Conservation (phyloP, 441 rosid species). For the Jatropha podagrica region DNA sequence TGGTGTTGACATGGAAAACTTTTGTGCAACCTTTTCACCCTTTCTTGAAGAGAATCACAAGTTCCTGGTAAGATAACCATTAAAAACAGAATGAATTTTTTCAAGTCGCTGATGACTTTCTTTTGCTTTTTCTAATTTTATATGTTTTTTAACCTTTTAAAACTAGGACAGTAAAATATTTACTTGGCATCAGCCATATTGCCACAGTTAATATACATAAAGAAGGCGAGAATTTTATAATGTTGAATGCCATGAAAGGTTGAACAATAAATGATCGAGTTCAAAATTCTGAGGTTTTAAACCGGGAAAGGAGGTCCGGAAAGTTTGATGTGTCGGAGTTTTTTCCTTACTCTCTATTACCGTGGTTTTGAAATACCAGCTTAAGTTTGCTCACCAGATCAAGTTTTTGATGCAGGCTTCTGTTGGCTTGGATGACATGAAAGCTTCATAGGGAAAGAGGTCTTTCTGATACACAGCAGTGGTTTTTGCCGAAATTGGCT, state of each 20-base stretch:
- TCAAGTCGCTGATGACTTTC: not conserved
- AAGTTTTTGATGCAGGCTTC: conserved; percentile 49
- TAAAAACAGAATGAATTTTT: conserved; percentile 1
- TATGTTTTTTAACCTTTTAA: not conserved
- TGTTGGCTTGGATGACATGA: conserved; percentile 81
- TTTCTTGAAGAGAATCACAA: conserved; percentile 84
- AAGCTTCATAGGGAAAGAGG: conserved; percentile 53
- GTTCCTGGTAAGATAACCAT: conserved; percentile 62
- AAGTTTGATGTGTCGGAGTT: not conserved
- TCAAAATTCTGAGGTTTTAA: not conserved
- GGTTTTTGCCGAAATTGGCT: not conserved
- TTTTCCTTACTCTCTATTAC: too few relatives aligned
- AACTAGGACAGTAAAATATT: not conserved
- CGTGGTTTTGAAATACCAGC: not conserved
- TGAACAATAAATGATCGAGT: not conserved
- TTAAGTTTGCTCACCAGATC: conserved; percentile 11
- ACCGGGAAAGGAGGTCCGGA: not conserved
- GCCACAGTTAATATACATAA: not conserved
- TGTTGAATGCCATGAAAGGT: too few relatives aligned
- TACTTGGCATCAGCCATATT: not conserved
- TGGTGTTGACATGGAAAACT: conserved; percentile 72
- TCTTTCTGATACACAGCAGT: not conserved
- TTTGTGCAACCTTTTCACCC: conserved; percentile 77
- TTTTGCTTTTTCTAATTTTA: not conserved
- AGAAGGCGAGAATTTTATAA: too few relatives aligned